Base-by-base conservation (phyloP, 2,329 filamentous ascomycete genomes). In the Aspergillus vadensis region DNA sequence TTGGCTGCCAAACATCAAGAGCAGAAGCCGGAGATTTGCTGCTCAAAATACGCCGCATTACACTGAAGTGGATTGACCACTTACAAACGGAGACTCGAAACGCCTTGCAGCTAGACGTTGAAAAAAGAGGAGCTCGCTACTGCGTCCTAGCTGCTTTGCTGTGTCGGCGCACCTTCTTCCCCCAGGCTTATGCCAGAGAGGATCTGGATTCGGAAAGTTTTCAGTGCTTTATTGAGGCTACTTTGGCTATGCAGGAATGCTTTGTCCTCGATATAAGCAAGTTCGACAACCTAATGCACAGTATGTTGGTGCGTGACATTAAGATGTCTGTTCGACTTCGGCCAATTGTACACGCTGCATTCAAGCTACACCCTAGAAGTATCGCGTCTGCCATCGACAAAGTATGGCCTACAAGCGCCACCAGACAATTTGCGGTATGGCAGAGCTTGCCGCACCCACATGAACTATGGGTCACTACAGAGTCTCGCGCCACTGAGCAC, bases 91-190 rank as follows among this genome's bases (percentile, higher is more conserved):
- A 86, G 50, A 76, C 82, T 0, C 72, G 75, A 15, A 71, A 66
- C 1, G 72, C 78, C 0, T 70, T 52, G 0, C 78, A 84, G 17
- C 68, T 72, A 0, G 72, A 79, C 1, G 71, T 70, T 0, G 73
- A 80, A 0, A 71, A 75, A 17, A 77, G 76, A 25, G 72, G 74
- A 5, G 76, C 80, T 3, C 63, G 67, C 0, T 86, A 84, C 62
- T 79, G 79, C 0, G 77, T 89, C 0, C 82, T 81, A 72, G 81
- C 86, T 0, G 81, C 86, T 0, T 62, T 90, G 0, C 73, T 89
- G 0, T 88, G 86, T 54, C 75, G 80, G 23, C 74, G 78, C 2
- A 85, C 82, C 0, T 82, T 82, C 59, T 23, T 52, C 38, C 6
- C 54, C 6, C 7, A 27, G 25, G 25, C 25, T 27, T 9, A 27